Base-by-base conservation (phyloP, 352 stramenopile genomes). In the Blastocystis hominis region DNA sequence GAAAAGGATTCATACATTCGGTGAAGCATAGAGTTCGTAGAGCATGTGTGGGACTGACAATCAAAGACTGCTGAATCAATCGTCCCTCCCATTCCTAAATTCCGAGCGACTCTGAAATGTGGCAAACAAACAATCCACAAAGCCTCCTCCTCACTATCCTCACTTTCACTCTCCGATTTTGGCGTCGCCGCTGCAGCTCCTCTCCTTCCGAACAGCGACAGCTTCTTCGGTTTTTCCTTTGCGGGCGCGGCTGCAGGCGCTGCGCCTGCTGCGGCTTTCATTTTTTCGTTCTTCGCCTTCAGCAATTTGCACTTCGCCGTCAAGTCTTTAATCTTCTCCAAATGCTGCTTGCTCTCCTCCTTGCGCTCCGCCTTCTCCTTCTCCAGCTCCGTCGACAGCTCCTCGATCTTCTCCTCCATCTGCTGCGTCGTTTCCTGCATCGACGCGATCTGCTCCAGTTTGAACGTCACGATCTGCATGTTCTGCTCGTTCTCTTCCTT, bases 401-500 rank as follows among this genome's bases (percentile, higher is more conserved):
- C 38, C 17, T 40, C 63, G 54, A 76, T 4, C 36, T 76, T 86
- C 36, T 77, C 63, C 59, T 76, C 63, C 59, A 77, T 30, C 44
- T 86, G 40, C 63, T 86, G 68, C 44, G 63, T 86, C 44, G 30
- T 10, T 55, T 76, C 9, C 44, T 86, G 40, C 76, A 86, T 86
- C 36, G 46, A 42, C 38, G 40, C 63, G 24, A 77, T 86, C 76
- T 86, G 59, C 59, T 76, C 63, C 76, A 63, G 15, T 54, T 86
- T 86, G 40, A 53, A 76, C 55, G 59, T 62, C 70, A 80, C 4
- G 30, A 80, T 24, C 54, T 80, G 70, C 10, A 17, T 64, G 46
- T 80, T 80, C 70, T 80, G 42, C 54, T 80, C 63, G 15, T 76
- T 86, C 59, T 86, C 76, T 38, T 86, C 63, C 59, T 68, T n/a